Conservation (phyloP, 1,284 basidiomycete species). For the Ceratobasidium sp. region DNA sequence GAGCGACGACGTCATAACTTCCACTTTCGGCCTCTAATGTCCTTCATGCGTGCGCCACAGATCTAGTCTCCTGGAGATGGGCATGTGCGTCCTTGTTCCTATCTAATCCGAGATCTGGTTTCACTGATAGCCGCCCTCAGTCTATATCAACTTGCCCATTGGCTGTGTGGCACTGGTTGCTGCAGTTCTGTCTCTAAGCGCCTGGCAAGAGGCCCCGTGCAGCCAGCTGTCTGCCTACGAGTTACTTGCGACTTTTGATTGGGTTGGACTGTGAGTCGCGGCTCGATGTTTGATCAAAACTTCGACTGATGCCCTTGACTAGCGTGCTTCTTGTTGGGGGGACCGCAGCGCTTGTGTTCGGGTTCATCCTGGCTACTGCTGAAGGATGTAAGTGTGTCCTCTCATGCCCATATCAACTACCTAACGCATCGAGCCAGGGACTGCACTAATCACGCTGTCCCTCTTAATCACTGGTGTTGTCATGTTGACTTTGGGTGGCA, state of each 20-base stretch:
- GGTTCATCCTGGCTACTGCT: constrained; percentile 74
- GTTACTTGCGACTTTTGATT: constrained; percentile 65
- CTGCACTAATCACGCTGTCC: neutral
- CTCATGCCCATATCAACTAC: neutral
- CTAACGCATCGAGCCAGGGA: constrained; percentile 1
- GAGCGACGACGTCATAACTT: constrained; percentile 47
- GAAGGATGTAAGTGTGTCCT: constrained; percentile 64
- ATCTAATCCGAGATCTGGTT: constrained; percentile 20
- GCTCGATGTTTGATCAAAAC: neutral
- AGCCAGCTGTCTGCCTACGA: neutral
- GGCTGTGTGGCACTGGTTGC: constrained; percentile 66
- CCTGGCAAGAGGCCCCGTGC: constrained; percentile 39
- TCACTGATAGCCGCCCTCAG: constrained; percentile 51
- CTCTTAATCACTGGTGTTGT: constrained; percentile 15
- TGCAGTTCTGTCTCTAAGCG: constrained; percentile 63
- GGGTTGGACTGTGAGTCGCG: constrained; percentile 69
- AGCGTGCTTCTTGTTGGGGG: constrained; percentile 76
- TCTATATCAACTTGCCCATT: constrained; percentile 81
- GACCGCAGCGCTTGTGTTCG: constrained; percentile 74
- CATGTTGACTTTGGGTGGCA: constrained; percentile 6
- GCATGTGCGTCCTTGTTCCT: constrained; percentile 64
- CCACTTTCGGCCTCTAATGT: neutral
- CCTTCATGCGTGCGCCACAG: constrained; percentile 31
- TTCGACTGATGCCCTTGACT: constrained; percentile 40
- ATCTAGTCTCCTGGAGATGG: constrained; percentile 69